phyloP scores from a whole-genome alignment of 2,329 filamentous ascomycete species.

The Hypoxylon sp. region DNA sequence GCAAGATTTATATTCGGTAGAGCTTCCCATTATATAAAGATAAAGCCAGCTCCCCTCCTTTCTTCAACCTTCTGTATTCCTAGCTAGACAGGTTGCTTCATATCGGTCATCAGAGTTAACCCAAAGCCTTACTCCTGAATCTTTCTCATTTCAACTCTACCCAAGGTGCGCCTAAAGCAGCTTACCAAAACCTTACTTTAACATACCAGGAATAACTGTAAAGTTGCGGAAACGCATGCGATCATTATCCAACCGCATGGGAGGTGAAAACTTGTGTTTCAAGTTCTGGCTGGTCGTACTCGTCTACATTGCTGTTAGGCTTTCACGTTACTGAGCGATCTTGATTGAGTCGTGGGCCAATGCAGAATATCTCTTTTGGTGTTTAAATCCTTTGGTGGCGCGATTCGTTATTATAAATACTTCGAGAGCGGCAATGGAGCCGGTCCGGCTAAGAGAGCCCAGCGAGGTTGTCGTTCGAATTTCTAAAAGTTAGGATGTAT shows the following conservation, averaged over 20 bases:
- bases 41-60: background rate
- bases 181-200: constrained; percentile 12
- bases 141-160: background rate
- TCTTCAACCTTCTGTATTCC: background rate
- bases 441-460: background rate
- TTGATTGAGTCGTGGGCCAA: background rate
- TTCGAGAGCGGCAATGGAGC: background rate
- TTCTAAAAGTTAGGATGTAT: background rate
- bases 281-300: constrained; percentile 2
- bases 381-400: constrained; percentile 4
- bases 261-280: constrained; percentile 10
- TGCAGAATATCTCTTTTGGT: constrained; percentile 7
- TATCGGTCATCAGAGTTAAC: constrained; percentile 1
- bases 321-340: constrained; percentile 2
- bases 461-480: constrained; percentile 4
- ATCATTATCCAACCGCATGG: background rate
- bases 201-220: constrained; percentile 7
- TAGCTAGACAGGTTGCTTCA: background rate
- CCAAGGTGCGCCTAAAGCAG: constrained; percentile 7
- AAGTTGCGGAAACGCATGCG: constrained; percentile 3
- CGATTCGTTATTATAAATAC: constrained; percentile 1
- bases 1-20: constrained; percentile 18
- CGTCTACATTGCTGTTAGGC: constrained; percentile 8
- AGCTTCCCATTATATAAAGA: background rate
- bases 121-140: background rate